Percentiles rank a stretch among this genome's conserved stretches.
Conservation (phyloP, 345 rosid species). For the Aquilaria sinensis region DNA sequence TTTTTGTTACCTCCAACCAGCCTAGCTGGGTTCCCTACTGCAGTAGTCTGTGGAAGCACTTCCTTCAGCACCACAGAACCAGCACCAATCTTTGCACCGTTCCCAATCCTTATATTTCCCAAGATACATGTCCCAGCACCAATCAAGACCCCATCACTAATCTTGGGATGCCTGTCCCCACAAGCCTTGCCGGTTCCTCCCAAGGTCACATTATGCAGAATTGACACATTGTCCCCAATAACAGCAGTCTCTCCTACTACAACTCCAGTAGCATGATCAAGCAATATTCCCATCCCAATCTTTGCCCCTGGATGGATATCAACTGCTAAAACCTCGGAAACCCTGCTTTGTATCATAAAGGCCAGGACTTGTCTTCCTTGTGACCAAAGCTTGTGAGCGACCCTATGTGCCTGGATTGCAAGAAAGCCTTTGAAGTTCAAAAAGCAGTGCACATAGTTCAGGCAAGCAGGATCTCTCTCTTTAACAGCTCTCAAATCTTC, state of each 20-base stretch:
- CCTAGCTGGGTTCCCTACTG: constrained; percentile 91
- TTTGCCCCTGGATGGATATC: constrained; percentile 95
- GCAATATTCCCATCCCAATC: constrained; percentile 65
- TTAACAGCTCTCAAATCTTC: constrained; percentile 62
- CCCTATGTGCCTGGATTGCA: constrained; percentile 73
- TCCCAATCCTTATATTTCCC: constrained; percentile 85
- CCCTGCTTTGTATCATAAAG: constrained; percentile 70
- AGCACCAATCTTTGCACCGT: constrained; percentile 94
- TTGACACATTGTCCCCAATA: constrained; percentile 81
- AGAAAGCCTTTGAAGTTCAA: constrained; percentile 76
- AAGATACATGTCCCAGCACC: constrained; percentile 92
- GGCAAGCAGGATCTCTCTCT: constrained; percentile 84
- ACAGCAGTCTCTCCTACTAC: constrained; percentile 94
- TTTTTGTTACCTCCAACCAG: constrained; percentile 88
- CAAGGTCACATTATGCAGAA: constrained; percentile 80
- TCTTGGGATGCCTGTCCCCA: constrained; percentile 93
- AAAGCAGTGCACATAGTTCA: constrained; percentile 70
- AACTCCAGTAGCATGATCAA: constrained; percentile 83
- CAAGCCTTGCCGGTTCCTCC: constrained; percentile 86
- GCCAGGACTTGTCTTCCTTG: constrained; percentile 55
- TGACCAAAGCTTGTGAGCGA: constrained; percentile 74
- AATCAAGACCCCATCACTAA: constrained; percentile 90
- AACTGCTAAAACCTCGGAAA: constrained; percentile 65
- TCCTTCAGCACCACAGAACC: constrained; percentile 86
- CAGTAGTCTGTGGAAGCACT: constrained; percentile 73